Percentiles rank a stretch among this genome's conserved stretches.
phyloP scores from a whole-genome alignment of 179 eudicot species.

The Patellifolia procumbens region DNA sequence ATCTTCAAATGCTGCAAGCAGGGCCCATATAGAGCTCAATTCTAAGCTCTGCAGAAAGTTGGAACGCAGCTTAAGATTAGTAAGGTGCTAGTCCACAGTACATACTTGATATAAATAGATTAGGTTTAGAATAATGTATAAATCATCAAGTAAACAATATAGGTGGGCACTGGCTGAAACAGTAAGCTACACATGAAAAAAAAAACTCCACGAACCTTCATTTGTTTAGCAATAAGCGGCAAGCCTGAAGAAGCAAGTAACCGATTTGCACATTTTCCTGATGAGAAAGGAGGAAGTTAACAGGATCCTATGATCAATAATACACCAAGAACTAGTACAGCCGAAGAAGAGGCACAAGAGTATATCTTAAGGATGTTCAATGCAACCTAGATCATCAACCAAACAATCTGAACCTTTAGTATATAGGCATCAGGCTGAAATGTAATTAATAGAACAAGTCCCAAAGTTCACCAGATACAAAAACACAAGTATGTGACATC shows the following conservation, averaged over 20 bases:
- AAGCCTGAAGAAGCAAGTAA: constrained; percentile 88
- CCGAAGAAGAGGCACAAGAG: background rate
- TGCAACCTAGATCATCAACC: background rate
- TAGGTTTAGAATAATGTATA: background rate
- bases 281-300: constrained; percentile 5
- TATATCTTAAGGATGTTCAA: background rate
- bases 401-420: background rate
- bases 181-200: background rate
- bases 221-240: constrained; percentile 89
- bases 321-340: constrained; percentile 8
- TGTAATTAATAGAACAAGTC: background rate
- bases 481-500: background rate
- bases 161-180: background rate
- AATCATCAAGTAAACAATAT: constrained; percentile 3
- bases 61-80: constrained; percentile 17
- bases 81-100: background rate
- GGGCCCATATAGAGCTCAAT: constrained; percentile 93
- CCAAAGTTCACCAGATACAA: background rate
- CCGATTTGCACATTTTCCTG: constrained; percentile 98
- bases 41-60: constrained; percentile 62
- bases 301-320: constrained; percentile 12
- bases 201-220: constrained; percentile 60
- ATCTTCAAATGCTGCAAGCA: constrained; percentile 93
- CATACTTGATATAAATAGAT: background rate
- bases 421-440: background rate